Percentiles rank a stretch among this genome's conserved stretches.
phyloP scores from a whole-genome alignment of 306 rosid species.

The Senna tora region DNA sequence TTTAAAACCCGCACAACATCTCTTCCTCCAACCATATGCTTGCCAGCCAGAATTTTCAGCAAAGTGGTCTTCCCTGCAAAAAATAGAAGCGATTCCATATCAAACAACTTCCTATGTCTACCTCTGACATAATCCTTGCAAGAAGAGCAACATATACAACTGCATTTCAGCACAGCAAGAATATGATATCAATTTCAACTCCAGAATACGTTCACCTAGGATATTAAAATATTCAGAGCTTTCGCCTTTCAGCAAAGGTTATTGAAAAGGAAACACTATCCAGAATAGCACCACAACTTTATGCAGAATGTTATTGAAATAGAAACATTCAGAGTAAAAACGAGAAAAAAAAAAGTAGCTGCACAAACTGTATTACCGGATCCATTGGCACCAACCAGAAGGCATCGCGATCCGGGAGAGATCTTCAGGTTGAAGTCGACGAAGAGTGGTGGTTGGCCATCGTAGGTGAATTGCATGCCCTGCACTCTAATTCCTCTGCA shows the following conservation, averaged over 20 bases:
- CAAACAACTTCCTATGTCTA: neutral
- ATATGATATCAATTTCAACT: neutral
- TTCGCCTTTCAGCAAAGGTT: neutral
- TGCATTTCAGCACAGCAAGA: neutral
- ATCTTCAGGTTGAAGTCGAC: constrained; percentile 69
- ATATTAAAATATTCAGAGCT: neutral
- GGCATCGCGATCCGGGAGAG: constrained; percentile 89
- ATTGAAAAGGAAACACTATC: neutral
- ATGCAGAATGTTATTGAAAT: neutral
- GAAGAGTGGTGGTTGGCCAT: constrained; percentile 66
- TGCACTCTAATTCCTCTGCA: constrained; percentile 55
- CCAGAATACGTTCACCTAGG: neutral
- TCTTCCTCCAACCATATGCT: constrained; percentile 96
- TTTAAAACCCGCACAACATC: constrained; percentile 88
- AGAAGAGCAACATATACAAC: neutral
- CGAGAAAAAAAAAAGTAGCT: neutral
- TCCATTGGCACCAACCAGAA: constrained; percentile 95
- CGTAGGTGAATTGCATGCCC: constrained; percentile 83
- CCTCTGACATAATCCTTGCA: neutral
- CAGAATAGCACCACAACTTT: neutral
- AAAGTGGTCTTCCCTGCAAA: constrained; percentile 85
- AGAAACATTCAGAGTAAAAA: neutral
- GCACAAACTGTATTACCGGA: constrained; percentile 57
- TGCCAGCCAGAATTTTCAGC: constrained; percentile 86
- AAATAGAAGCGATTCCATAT: constrained; percentile 7